Percentiles rank a stretch among this genome's conserved stretches.
Conservation (phyloP, 495 filamentous ascomycete species). For the Daldinia decipiens region DNA sequence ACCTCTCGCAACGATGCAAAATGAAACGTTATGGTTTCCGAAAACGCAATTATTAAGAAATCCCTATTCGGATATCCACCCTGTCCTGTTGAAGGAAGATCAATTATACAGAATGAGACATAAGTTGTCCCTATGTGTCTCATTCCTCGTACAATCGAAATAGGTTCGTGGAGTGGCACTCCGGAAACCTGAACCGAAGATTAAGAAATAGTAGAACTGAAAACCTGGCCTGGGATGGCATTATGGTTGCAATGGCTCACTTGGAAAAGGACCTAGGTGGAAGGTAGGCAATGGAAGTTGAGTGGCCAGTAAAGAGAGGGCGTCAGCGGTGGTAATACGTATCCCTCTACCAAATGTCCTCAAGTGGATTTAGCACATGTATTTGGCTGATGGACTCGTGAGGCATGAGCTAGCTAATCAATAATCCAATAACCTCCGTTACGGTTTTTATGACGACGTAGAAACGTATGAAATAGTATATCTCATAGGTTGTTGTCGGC, state of each 20-base stretch:
- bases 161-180: not conserved
- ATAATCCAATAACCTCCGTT: not conserved
- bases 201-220: not conserved
- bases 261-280: no score
- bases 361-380: not conserved
- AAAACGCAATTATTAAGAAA: conserved; percentile 1
- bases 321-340: no score
- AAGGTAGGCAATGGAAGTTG: no score
- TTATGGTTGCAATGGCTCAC: no score
- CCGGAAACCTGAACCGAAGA: not conserved
- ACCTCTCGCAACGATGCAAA: not conserved
- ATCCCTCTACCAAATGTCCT: no score
- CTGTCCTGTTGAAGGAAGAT: not conserved
- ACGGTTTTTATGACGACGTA: not conserved
- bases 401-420: not conserved
- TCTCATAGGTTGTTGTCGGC: not conserved
- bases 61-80: not conserved
- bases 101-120: not conserved
- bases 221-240: not conserved
- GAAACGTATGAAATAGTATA: not conserved
- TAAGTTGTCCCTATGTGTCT: not conserved
- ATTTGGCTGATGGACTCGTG: not conserved
- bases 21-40: not conserved
- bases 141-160: not conserved
- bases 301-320: no score